Evolutionary conservation across 2,329 filamentous ascomycete genomes (phyloP), one percentile per base, ranked within the genome.

Genomic region (Cladosporium sp.): DNA sequence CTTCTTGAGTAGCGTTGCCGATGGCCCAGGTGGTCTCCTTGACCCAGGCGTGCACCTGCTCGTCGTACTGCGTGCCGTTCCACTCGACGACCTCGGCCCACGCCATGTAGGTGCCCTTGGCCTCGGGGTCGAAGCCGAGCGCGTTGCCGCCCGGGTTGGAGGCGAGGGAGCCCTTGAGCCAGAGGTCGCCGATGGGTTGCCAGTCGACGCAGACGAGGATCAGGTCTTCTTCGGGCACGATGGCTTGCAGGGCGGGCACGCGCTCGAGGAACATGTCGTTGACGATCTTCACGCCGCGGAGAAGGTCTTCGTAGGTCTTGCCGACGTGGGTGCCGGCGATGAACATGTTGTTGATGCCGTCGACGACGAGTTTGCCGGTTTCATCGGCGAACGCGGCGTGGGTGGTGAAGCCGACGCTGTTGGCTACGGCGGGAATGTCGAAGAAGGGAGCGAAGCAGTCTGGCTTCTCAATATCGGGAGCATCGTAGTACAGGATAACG

Each of bases 11-110:
- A 18, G 61, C 61, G 51, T 64, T 44, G 51, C 36, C 36, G 26
- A 64, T 64, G 26, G 61, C 51, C 61, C 34, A 44, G 52, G 69
- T 62, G n/a, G 68, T 67, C 26, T 67, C 57, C 52, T 68, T 63
- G 34, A 61, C 52, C 18, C 66, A 65, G 12, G 24, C 47, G 24
- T 71, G 63, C 14, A 74, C 66, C 30, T 58, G 38, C 4, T 68
- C 66, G 36, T 71, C 70, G 54, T 71, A 71, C 8, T 66, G 54
- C 10, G 66, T 61, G 49, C 67, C 64, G 15, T 52, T 64, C 71
- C 71, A 74, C 61, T 65, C 51, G 54, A 65, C 57, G 12, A 68
- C 65, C 21, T 65, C 63, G 34, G 54, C 57, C 54, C 57, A 59
- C 11, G 64, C 32, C 28, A 57, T 65, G 59, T 64, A 69, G 65